These are phyloP conservation scores for Capsicum rhomboideum DNA, from an alignment of 257 asterid genomes.

Conservation along the genomic window DNA sequence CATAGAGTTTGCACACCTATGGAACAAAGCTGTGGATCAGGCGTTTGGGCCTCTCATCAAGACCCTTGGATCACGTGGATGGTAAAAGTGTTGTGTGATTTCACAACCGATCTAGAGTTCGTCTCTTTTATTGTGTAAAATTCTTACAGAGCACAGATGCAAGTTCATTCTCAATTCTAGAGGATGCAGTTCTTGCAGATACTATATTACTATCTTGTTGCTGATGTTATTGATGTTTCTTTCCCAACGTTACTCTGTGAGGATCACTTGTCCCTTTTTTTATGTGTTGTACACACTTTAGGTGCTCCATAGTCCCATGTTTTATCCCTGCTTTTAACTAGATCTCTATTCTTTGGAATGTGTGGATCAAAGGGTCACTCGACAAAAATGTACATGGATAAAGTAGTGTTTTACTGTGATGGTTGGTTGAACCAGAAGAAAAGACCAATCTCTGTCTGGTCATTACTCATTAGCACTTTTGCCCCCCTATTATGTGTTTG, in stretches of 20 bases:
- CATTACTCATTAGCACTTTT: too few relatives aligned
- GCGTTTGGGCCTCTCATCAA: conserved; percentile 29
- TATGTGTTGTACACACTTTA: neutral
- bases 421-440: neutral
- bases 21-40: conserved; percentile 47
- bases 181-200: neutral
- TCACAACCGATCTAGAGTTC: neutral
- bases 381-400: neutral
- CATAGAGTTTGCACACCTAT: conserved; percentile 31
- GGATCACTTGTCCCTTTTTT: neutral
- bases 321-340: neutral
- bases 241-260: neutral
- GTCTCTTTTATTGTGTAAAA: neutral
- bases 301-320: neutral
- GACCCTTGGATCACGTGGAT: conserved; percentile 40
- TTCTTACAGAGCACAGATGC: neutral
- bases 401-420: neutral
- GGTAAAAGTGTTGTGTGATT: conserved; percentile 17
- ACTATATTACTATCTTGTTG: neutral
- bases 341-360: neutral
- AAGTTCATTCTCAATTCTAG: neutral
- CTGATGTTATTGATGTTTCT: neutral
- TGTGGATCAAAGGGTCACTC: neutral
- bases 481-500: too few relatives aligned
- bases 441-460: too few relatives aligned